These are phyloP conservation scores for Aspergillus kassunensis DNA, from an alignment of 495 filamentous ascomycete species.

Conservation along the genomic window DNA sequence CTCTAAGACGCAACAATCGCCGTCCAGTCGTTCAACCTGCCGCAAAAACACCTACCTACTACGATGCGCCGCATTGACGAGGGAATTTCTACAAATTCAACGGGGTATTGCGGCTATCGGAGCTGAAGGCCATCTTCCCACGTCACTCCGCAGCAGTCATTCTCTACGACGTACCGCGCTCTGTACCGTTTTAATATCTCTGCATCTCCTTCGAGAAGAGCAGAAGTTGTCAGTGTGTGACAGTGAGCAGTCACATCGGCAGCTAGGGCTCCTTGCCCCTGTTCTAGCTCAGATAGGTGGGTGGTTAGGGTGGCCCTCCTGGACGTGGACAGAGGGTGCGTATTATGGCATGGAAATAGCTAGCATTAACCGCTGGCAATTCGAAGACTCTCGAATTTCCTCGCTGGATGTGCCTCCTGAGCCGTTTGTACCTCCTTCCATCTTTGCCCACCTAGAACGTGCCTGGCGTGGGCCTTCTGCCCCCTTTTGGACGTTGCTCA, in stretches of 20 bases:
- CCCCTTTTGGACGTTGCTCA: constrained; percentile 59
- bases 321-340: constrained; percentile 51
- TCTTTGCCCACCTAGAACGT: constrained; percentile 61
- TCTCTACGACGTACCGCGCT: constrained; percentile 56
- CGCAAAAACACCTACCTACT: constrained; percentile 41
- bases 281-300: constrained; percentile 73
- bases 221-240: constrained; percentile 72
- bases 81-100: constrained; percentile 56
- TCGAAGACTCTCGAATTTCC: constrained; percentile 52
- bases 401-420: constrained; percentile 48
- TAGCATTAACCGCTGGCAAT: constrained; percentile 56
- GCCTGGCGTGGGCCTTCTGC: constrained; percentile 25
- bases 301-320: constrained; percentile 81
- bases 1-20: constrained; percentile 20
- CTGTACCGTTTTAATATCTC: constrained; percentile 64
- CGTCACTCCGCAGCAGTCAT: constrained; percentile 48
- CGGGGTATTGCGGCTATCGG: constrained; percentile 49
- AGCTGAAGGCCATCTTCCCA: constrained; percentile 57
- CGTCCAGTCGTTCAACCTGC: constrained; percentile 39
- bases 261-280: constrained; percentile 55
- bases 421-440: constrained; percentile 64
- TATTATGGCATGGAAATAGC: constrained; percentile 71
- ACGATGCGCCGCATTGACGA: constrained; percentile 41
- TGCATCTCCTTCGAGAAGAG: constrained; percentile 86
- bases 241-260: constrained; percentile 48